Percentiles rank a stretch among this genome's conserved stretches.
Evolutionary conservation across 345 rosid genomes (phyloP).

Genomic region (Linum tenue): DNA sequence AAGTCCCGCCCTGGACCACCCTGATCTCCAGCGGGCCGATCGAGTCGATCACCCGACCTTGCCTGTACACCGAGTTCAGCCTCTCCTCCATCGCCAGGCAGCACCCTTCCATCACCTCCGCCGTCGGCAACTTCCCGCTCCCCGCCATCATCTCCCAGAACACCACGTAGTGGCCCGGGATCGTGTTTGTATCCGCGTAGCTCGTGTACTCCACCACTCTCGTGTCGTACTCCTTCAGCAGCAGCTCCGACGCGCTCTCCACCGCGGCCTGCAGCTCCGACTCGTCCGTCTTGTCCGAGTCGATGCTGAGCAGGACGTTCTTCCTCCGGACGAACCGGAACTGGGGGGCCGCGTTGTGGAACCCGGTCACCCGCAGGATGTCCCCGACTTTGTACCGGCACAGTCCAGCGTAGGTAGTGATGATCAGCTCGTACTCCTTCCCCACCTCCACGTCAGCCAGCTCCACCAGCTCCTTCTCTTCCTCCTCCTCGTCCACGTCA

Average conservation of each 20-base stretch:
- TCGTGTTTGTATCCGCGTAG: conserved; percentile 58
- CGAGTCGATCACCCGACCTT: conserved; percentile 77
- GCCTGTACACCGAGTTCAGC: conserved; percentile 82
- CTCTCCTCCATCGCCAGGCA: conserved; percentile 87
- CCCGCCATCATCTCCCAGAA: conserved; percentile 70
- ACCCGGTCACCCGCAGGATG: conserved; percentile 83
- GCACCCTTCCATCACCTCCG: conserved; percentile 42
- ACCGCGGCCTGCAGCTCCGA: conserved; percentile 75
- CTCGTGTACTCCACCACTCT: conserved; percentile 93
- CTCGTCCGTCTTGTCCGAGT: conserved; percentile 88
- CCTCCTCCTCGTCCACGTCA: too few species aligned
- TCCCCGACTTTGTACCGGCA: conserved; percentile 89
- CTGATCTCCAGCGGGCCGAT: conserved; percentile 80
- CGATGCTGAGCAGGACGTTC: conserved; percentile 81
- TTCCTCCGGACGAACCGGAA: conserved; percentile 79
- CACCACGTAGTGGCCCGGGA: conserved; percentile 89
- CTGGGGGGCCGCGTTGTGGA: conserved; percentile 85
- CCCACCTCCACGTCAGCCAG: conserved; percentile 73
- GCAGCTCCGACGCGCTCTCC: conserved; percentile 49
- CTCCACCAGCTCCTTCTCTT: conserved; percentile 45
- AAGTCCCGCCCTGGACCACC: conserved; percentile 77
- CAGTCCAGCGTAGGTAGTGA: conserved; percentile 81
- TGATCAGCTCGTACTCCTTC: conserved; percentile 80
- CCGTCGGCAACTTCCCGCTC: conserved; percentile 26
- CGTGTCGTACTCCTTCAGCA: conserved; percentile 39